Evolutionary conservation across 2,329 filamentous ascomycete genomes (phyloP).

Genomic region (Claviceps citrina): DNA sequence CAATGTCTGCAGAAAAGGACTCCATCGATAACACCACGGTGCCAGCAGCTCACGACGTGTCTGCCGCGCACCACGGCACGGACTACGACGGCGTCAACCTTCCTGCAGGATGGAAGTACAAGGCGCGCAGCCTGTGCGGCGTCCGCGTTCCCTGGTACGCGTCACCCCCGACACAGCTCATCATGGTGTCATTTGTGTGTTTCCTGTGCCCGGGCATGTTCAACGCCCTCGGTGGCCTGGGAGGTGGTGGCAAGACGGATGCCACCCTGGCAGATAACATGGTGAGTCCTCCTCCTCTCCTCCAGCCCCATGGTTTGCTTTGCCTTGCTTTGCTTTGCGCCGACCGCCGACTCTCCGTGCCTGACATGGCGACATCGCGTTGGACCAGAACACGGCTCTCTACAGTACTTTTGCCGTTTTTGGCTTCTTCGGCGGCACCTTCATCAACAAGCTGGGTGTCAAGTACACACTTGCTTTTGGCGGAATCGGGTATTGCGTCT

Average conservation of each 20-base stretch:
- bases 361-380: too few species aligned
- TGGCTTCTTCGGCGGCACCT: constrained; percentile 56
- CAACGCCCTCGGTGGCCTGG: constrained; percentile 50
- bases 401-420: constrained; percentile 54
- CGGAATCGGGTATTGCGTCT: constrained; percentile 60
- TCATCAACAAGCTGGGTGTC: constrained; percentile 61
- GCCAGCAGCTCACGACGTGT: neutral
- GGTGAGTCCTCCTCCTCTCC: constrained; percentile 12
- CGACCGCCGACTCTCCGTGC: too few species aligned
- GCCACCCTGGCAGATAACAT: constrained; percentile 25
- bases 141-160: constrained; percentile 49
- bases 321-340: too few species aligned
- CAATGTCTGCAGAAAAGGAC: constrained; percentile 4
- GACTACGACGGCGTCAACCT: constrained; percentile 11
- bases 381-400: constrained; percentile 48
- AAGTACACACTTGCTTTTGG: constrained; percentile 52
- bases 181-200: constrained; percentile 43
- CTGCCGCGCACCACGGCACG: neutral
- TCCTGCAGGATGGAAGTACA: constrained; percentile 48
- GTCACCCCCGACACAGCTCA: constrained; percentile 54
- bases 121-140: constrained; percentile 28
- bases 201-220: constrained; percentile 59
- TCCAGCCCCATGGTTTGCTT: too few species aligned
- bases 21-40: neutral
- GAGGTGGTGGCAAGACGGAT: constrained; percentile 40